A percentile compares a stretch with the other conserved stretches of the same genome.
These are phyloP conservation scores for Talaromyces sp. DNA, from an alignment of 2,329 filamentous ascomycete genomes.

Conservation along the genomic window DNA sequence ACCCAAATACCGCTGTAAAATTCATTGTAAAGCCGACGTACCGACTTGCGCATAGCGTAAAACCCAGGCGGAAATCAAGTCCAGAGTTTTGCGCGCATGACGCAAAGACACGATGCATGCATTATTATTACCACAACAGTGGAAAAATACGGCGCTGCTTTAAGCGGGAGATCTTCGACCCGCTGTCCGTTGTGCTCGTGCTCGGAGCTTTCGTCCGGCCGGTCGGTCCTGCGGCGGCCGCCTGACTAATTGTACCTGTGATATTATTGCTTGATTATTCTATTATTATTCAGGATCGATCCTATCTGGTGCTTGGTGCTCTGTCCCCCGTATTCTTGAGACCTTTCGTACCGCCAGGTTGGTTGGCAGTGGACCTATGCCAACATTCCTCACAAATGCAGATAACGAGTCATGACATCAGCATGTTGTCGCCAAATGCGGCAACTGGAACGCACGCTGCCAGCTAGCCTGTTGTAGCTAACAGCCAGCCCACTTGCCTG, in stretches of 20 bases:
- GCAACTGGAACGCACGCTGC: neutral
- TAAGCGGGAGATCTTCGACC: slow-evolving; percentile 10
- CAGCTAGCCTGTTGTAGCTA: neutral
- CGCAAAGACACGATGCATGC: neutral
- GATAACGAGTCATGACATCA: neutral
- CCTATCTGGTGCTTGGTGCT: too few species aligned
- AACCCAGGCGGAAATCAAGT: slow-evolving; percentile 1
- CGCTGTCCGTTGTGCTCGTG: neutral
- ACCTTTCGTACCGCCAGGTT: neutral
- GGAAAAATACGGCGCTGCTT: slow-evolving; percentile 4
- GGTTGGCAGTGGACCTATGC: neutral
- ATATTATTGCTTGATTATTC: too few species aligned
- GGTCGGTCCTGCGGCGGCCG: neutral
- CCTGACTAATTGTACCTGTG: neutral
- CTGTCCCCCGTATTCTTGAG: too few species aligned
- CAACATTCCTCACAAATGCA: neutral
- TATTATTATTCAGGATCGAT: too few species aligned
- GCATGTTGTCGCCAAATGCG: neutral
- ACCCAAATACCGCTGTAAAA: neutral
- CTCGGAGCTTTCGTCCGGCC: neutral
- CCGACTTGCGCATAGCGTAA: neutral
- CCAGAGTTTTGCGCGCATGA: neutral
- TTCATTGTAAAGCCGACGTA: neutral
- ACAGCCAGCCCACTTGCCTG: too few species aligned
- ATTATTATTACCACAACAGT: too few species aligned